Base-by-base conservation (phyloP, 2,329 filamentous ascomycete species). In the Leptographium wingfieldii region DNA sequence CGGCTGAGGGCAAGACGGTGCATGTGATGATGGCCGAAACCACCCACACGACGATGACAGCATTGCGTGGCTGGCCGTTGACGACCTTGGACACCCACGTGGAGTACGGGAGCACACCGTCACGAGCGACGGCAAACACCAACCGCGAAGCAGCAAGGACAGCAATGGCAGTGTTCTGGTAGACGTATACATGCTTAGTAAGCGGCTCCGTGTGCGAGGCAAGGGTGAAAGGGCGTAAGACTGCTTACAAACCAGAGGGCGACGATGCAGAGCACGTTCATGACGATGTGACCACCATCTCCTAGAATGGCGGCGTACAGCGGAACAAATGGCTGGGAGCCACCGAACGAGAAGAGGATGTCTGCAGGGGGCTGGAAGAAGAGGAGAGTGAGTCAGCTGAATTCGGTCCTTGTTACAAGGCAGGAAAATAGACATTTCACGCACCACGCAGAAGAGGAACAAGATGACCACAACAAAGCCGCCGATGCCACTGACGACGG, bases 101-200 rank as follows among this genome's bases (percentile, higher is more conserved):
- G 2, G 59, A 58, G 29, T 49, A 63, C 16, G 61, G 61, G 9
- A 63, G 58, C 14, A 63, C 61, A 19, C 61, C 61, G 48, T 61
- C 61, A 29, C 61, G 61, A 46, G 61, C 61, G 2, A 63, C 61
- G 48, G 61, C 61, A 58, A 63, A 63, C 25, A 63, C 61, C 4
- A 63, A 58, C 1, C 61, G 61, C 10, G 59, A 61, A 2, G 61
- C 61, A 3, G 61, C 61, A 5, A 63, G 58, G 12, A 63, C 58
- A 38, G 61, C 59, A 58, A 63, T 63, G 22, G 61, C 59, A 2
- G 61, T 63, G 56, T 63, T 63, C 59, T 60, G 12, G 6, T 9
- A 40, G 38, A 10, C 12, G 38, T 4, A 16, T 14, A 9, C 1
- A 40, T 40, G 38, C 12, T 40, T 40, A 16, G 38, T 16, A 14